Evolutionary conservation across 257 asterid species (phyloP).

Genomic region (Primulina eburnea): DNA sequence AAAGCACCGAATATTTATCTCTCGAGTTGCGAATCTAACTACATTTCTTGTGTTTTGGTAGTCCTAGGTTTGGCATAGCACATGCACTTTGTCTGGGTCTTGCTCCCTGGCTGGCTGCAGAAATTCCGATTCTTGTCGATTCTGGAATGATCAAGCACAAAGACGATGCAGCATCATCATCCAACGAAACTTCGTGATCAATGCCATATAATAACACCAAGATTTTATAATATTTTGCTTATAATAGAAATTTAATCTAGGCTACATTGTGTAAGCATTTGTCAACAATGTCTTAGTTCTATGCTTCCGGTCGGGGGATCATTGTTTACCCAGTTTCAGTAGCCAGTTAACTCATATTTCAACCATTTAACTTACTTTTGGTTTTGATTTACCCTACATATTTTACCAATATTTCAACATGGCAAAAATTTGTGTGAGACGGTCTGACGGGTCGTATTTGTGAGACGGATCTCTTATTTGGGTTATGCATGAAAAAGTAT

Average conservation of each 20-base stretch:
- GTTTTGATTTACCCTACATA: too few species aligned
- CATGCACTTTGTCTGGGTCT: slow-evolving; percentile 94
- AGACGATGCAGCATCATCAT: slow-evolving; percentile 64
- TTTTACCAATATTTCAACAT: too few species aligned
- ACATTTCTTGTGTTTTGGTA: slow-evolving; percentile 20
- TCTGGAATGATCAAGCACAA: slow-evolving; percentile 95
- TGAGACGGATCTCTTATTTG: too few species aligned
- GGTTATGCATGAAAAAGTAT: too few species aligned
- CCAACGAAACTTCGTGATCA: slow-evolving; percentile 46
- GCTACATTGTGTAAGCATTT: not conserved
- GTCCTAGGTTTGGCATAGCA: slow-evolving; percentile 94
- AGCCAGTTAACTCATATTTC: too few species aligned
- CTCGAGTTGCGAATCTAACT: slow-evolving; percentile 4
- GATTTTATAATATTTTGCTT: not conserved
- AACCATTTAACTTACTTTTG: too few species aligned
- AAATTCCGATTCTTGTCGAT: slow-evolving; percentile 86
- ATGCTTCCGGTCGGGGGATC: too few species aligned
- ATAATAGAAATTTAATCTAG: not conserved
- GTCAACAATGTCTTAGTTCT: not conserved
- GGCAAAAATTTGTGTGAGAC: too few species aligned
- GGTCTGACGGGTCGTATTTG: too few species aligned
- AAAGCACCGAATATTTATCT: not conserved
- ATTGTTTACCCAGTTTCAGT: too few species aligned
- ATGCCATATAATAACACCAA: not conserved
- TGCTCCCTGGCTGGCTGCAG: slow-evolving; percentile 97